Evolutionary conservation across 495 filamentous ascomycete species (phyloP).

Genomic region (Aspergillus ostianus): DNA sequence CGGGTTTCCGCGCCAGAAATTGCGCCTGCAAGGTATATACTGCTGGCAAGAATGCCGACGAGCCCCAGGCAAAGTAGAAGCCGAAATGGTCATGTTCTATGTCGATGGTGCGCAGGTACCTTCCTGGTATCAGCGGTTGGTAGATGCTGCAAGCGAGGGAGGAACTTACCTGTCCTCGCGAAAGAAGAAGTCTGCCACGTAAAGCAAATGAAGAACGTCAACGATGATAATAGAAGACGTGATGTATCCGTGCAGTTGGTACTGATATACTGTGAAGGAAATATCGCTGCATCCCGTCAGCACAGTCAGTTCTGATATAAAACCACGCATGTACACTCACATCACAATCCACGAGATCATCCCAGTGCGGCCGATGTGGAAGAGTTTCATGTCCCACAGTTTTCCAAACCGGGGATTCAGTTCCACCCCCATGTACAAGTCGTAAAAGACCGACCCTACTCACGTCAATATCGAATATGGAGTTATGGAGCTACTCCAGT

Average conservation of each 20-base stretch:
- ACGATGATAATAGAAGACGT: conserved; percentile 46
- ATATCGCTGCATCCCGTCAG: conserved; percentile 32
- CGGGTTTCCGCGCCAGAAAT: conserved; percentile 45
- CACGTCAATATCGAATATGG: background rate
- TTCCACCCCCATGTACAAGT: conserved; percentile 48
- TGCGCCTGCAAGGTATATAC: conserved; percentile 51
- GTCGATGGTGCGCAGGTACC: conserved; percentile 51
- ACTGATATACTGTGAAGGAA: conserved; percentile 47
- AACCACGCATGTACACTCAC: conserved; percentile 17
- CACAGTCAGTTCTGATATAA: background rate
- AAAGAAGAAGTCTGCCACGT: conserved; percentile 51
- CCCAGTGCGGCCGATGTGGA: conserved; percentile 49
- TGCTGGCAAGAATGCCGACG: conserved; percentile 42
- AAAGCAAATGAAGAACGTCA: conserved; percentile 42
- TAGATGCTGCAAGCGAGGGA: too few relatives aligned
- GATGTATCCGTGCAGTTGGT: conserved; percentile 41
- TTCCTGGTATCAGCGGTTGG: conserved; percentile 1
- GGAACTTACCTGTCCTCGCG: conserved; percentile 34
- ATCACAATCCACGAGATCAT: conserved; percentile 43
- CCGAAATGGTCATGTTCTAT: conserved; percentile 53
- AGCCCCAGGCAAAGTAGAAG: conserved; percentile 51
- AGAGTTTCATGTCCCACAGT: conserved; percentile 50
- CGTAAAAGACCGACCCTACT: conserved; percentile 40
- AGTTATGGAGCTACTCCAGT: background rate
- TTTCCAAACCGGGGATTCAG: conserved; percentile 48